phyloP scores from a whole-genome alignment of 768 basidiomycete species.

The Obba rivulosa region DNA sequence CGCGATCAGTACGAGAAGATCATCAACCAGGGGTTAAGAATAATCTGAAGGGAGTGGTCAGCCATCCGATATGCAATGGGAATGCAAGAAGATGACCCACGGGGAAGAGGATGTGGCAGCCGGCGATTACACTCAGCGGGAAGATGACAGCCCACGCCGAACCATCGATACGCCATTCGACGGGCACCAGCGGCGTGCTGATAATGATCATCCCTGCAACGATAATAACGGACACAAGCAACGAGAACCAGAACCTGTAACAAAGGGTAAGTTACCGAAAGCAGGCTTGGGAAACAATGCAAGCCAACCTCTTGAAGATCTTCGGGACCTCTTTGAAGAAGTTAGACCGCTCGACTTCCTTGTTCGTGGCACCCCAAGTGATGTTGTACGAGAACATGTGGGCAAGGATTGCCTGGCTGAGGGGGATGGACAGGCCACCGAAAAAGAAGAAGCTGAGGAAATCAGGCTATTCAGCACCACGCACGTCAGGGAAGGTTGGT shows the following conservation, averaged over 20 bases:
- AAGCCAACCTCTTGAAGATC: conserved; percentile 57
- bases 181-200: conserved; percentile 46
- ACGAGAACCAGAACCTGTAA: conserved; percentile 54
- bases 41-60: conserved; percentile 41
- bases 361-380: conserved; percentile 73
- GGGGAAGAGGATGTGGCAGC: conserved; percentile 72
- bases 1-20: conserved; percentile 56
- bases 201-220: conserved; percentile 58
- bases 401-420: conserved; percentile 58
- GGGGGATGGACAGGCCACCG: conserved; percentile 67
- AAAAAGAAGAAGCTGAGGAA: conserved; percentile 68
- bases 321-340: conserved; percentile 89
- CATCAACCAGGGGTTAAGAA: conserved; percentile 87
- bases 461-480: neutral
- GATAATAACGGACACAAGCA: conserved; percentile 47
- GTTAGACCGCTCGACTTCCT: conserved; percentile 84
- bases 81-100: too few relatives aligned
- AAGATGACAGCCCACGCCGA: conserved; percentile 69
- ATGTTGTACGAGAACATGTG: conserved; percentile 76
- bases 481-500: neutral
- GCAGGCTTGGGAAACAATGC: neutral
- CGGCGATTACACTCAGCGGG: conserved; percentile 62
- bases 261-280: neutral
- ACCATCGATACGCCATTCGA: conserved; percentile 59
- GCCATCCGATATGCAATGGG: too few relatives aligned